Evolutionary conservation across 192 early-diverging fungal species (phyloP).

Genomic region (Gryganskiella cystojenkinii): DNA sequence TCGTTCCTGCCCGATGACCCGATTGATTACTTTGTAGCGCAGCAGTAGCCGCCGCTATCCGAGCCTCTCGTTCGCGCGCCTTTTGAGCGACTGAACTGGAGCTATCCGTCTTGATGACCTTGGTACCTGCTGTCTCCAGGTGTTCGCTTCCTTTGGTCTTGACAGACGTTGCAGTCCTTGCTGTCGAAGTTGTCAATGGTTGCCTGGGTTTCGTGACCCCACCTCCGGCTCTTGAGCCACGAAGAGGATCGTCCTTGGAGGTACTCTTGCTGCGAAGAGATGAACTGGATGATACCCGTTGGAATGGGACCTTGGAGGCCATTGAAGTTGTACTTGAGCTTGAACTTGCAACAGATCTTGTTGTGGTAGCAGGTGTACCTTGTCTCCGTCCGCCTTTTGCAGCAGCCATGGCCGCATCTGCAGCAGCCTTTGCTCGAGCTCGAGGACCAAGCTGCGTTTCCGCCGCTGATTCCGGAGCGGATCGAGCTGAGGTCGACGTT

Average conservation of each 20-base stretch:
- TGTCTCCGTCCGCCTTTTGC: slow-evolving; percentile 18
- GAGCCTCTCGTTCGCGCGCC: slow-evolving; percentile 24
- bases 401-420: slow-evolving; percentile 43
- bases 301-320: slow-evolving; percentile 8
- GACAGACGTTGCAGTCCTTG: not conserved
- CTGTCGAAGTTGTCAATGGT: not conserved
- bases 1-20: not conserved
- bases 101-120: too few species aligned
- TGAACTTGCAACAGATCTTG: too few species aligned
- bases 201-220: slow-evolving; percentile 15
- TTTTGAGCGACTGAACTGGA: slow-evolving; percentile 4
- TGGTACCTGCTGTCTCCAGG: not conserved
- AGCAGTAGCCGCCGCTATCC: slow-evolving; percentile 8
- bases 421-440: slow-evolving; percentile 46
- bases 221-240: slow-evolving; percentile 21
- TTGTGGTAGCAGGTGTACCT: not conserved
- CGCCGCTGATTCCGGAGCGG: not conserved
- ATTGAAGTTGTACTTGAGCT: not conserved
- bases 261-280: not conserved
- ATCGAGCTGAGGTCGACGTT: not conserved
- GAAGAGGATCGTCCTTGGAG: slow-evolving; percentile 11
- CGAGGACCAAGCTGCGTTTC: slow-evolving; percentile 34
- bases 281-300: slow-evolving; percentile 1
- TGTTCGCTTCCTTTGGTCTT: not conserved
- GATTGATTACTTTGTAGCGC: not conserved